phyloP scores from a whole-genome alignment of 2,329 filamentous ascomycete species.

The Arthrinium phaeospermum region DNA sequence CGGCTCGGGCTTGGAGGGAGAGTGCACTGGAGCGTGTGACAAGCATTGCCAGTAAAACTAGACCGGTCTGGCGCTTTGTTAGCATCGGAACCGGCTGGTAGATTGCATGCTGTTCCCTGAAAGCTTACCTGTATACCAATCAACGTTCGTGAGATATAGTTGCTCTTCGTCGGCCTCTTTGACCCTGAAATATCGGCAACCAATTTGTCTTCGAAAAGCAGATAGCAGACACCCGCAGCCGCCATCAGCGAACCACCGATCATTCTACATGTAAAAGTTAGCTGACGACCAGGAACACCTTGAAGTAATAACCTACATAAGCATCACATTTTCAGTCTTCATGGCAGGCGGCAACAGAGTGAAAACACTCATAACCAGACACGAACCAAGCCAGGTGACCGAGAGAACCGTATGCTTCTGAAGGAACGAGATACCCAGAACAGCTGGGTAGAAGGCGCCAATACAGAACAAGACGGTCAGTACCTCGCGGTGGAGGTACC shows the following conservation, averaged over 20 bases:
- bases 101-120: background rate
- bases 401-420: constrained; percentile 67
- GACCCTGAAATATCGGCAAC: constrained; percentile 50
- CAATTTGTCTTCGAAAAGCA: constrained; percentile 75
- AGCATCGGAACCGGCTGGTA: background rate
- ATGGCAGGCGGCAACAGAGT: constrained; percentile 81
- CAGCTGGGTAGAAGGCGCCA: constrained; percentile 77
- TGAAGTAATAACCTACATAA: constrained; percentile 35
- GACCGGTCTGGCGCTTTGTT: constrained; percentile 62
- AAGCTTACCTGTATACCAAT: constrained; percentile 67
- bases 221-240: constrained; percentile 75
- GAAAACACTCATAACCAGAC: constrained; percentile 85
- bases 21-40: constrained; percentile 87
- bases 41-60: constrained; percentile 80
- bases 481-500: constrained; percentile 89
- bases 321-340: constrained; percentile 76
- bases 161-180: constrained; percentile 34
- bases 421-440: constrained; percentile 77
- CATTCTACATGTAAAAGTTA: constrained; percentile 55
- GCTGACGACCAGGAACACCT: constrained; percentile 21
- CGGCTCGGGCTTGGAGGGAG: constrained; percentile 83
- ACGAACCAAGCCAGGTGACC: constrained; percentile 76
- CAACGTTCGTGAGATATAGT: constrained; percentile 61
- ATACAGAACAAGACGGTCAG: constrained; percentile 81
- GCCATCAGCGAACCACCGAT: constrained; percentile 81